phyloP scores from a whole-genome alignment of 148 eudicot genomes.

The Agrostemma githago region DNA sequence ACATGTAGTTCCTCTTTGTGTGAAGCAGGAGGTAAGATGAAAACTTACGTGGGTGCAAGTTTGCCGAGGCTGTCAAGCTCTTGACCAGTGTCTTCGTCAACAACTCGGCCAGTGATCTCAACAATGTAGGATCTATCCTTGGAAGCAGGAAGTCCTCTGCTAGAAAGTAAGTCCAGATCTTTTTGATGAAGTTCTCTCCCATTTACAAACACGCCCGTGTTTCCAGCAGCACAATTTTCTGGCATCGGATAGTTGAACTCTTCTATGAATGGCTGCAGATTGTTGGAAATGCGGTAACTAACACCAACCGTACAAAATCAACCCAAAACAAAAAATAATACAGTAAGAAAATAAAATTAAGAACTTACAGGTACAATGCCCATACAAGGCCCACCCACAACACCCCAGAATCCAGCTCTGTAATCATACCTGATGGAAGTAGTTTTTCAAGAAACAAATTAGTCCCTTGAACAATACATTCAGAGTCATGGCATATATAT shows the following conservation, averaged over 20 bases:
- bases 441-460: slow-evolving; percentile 9
- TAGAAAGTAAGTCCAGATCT: slow-evolving; percentile 64
- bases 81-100: slow-evolving; percentile 82
- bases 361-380: slow-evolving; percentile 93
- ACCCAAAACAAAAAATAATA: not conserved
- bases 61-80: slow-evolving; percentile 89
- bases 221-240: slow-evolving; percentile 77
- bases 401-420: slow-evolving; percentile 99
- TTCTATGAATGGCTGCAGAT: slow-evolving; percentile 79
- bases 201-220: slow-evolving; percentile 71
- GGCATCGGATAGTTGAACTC: slow-evolving; percentile 81
- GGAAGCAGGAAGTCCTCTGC: slow-evolving; percentile 77
- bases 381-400: slow-evolving; percentile 90
- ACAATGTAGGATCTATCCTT: slow-evolving; percentile 65
- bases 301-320: not conserved
- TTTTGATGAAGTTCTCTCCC: slow-evolving; percentile 90
- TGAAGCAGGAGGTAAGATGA: not conserved
- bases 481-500: not conserved
- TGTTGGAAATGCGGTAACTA: not conserved
- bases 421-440: slow-evolving; percentile 69
- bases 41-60: slow-evolving; percentile 96
- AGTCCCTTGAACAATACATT: not conserved
- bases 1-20: not conserved
- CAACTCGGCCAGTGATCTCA: slow-evolving; percentile 82
- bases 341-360: not conserved